These are phyloP conservation scores for Lactarius psammicola DNA, from an alignment of 768 basidiomycete genomes.

Conservation along the genomic window DNA sequence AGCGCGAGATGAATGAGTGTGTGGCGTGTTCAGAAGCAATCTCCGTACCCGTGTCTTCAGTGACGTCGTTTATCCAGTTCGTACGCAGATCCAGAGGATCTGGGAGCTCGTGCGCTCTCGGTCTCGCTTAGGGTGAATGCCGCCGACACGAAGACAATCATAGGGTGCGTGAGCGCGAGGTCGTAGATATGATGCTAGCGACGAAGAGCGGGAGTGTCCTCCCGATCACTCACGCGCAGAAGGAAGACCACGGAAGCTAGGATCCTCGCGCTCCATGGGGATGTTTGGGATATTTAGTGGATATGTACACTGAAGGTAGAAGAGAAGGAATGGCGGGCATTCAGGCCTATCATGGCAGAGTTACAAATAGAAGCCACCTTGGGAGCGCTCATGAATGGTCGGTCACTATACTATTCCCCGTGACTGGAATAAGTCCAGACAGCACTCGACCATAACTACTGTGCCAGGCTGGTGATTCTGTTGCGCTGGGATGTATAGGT, in stretches of 20 bases:
- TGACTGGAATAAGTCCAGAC: neutral
- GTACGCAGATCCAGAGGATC: constrained; percentile 27
- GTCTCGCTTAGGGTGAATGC: constrained; percentile 28
- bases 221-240: constrained; percentile 19
- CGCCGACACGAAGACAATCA: constrained; percentile 1
- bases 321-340: neutral
- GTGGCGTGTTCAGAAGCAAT: neutral
- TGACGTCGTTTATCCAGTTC: constrained; percentile 1
- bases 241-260: neutral
- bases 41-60: constrained; percentile 28
- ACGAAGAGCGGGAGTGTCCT: neutral
- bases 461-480: neutral
- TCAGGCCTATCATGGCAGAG: neutral
- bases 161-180: constrained; percentile 5
- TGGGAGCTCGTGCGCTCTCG: constrained; percentile 31
- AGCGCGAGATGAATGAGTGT: neutral
- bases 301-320: neutral
- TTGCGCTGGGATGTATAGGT: neutral
- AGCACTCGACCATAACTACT: neutral
- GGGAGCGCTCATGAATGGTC: neutral
- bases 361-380: neutral
- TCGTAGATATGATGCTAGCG: neutral
- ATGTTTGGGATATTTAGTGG: neutral
- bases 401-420: neutral
- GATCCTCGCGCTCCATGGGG: constrained; percentile 4